These are phyloP conservation scores for Mucor racemosus DNA, from an alignment of 371 early-diverging fungal species.

Conservation along the genomic window DNA sequence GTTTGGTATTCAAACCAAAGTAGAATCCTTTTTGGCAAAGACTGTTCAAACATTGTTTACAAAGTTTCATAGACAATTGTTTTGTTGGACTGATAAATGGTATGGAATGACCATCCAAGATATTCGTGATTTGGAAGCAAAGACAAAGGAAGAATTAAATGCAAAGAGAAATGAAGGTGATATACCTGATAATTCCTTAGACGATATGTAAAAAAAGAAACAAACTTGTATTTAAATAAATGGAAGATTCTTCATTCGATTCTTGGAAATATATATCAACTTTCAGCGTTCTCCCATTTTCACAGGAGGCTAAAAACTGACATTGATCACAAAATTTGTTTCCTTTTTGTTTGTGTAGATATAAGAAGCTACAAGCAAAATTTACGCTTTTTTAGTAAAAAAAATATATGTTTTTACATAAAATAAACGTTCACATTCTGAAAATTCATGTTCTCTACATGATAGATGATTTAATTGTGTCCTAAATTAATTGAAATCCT, in stretches of 20 bases:
- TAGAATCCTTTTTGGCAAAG: slow-evolving; percentile 59
- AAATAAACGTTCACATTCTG: no score
- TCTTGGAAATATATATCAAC: no score
- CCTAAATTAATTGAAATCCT: no score
- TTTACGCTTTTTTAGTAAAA: no score
- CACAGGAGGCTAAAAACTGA: no score
- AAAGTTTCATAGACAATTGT: slow-evolving; percentile 58
- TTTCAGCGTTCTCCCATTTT: no score
- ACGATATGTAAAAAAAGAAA: background rate
- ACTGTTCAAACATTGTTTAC: slow-evolving; percentile 36
- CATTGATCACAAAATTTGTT: no score
- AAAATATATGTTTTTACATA: no score
- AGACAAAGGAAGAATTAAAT: slow-evolving; percentile 64
- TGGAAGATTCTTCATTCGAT: background rate
- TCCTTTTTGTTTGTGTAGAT: no score
- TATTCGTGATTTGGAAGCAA: slow-evolving; percentile 63
- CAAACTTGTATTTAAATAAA: background rate
- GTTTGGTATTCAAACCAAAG: slow-evolving; percentile 67
- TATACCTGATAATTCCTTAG: background rate
- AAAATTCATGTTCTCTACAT: no score
- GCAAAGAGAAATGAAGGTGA: slow-evolving; percentile 35
- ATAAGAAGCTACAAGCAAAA: no score
- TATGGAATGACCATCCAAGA: slow-evolving; percentile 56
- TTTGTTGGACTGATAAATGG: slow-evolving; percentile 75
- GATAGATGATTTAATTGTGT: no score